Evolutionary conservation across 352 stramenopile species (phyloP).

Genomic region (Pythium apleroticum): DNA sequence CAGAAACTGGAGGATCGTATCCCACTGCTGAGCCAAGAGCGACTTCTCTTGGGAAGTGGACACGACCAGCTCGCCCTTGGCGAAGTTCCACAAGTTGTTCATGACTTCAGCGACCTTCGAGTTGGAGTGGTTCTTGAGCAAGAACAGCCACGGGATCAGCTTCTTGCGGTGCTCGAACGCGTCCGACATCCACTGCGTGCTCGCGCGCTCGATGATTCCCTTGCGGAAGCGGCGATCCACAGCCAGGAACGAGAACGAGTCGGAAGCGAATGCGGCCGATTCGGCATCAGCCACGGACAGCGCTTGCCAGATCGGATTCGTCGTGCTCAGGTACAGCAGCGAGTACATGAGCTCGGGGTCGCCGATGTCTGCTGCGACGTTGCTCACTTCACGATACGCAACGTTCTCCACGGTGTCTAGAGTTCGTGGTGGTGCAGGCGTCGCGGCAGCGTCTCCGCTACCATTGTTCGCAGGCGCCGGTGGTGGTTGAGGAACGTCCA

Average conservation of each 20-base stretch:
- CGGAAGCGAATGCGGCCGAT: background rate
- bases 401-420: conserved; percentile 60
- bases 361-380: conserved; percentile 74
- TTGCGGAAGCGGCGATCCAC: conserved; percentile 46
- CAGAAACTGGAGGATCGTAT: conserved; percentile 54
- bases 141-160: conserved; percentile 69
- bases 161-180: conserved; percentile 51
- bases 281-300: background rate
- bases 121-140: conserved; percentile 79
- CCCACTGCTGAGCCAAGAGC: conserved; percentile 53
- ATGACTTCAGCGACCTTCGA: conserved; percentile 64
- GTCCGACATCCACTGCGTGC: conserved; percentile 55
- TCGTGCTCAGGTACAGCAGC: conserved; percentile 79
- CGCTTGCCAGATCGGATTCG: conserved; percentile 56
- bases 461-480: background rate
- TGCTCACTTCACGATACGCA: conserved; percentile 83
- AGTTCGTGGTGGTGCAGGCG: background rate
- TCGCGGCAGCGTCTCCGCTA: background rate
- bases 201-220: conserved; percentile 53
- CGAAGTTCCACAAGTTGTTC: conserved; percentile 66
- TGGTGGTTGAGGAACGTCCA: background rate
- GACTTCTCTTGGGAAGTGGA: conserved; percentile 45
- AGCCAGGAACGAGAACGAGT: conserved; percentile 46
- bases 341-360: conserved; percentile 83
- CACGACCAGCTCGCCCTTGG: conserved; percentile 37